A percentile compares a stretch with the other conserved stretches of the same genome.
These are phyloP conservation scores for Thoreauomyces humboldtii DNA, from an alignment of 192 early-diverging fungal genomes.

Conservation along the genomic window DNA sequence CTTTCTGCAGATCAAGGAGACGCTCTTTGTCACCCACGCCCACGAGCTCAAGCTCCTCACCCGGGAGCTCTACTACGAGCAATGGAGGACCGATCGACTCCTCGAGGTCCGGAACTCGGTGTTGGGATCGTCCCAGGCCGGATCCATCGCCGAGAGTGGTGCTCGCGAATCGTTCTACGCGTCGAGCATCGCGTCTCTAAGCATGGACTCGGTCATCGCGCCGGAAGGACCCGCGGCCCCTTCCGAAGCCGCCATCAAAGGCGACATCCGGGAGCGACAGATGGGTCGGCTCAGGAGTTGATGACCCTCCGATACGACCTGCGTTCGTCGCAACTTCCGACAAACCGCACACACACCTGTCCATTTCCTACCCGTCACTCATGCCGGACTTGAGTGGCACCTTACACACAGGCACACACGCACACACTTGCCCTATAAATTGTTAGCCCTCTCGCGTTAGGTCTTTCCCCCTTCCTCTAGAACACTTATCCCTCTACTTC, in stretches of 20 bases:
- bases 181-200: neutral
- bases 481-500: no score
- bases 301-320: no score
- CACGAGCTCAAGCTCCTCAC: constrained; percentile 46
- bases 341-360: no score
- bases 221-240: neutral
- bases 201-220: no score
- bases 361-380: no score
- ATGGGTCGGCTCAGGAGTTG: neutral
- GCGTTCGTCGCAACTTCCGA: no score
- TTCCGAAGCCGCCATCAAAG: neutral
- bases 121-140: neutral
- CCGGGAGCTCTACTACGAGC: constrained; percentile 46
- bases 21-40: constrained; percentile 40
- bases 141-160: neutral
- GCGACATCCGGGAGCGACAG: neutral
- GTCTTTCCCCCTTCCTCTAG: no score
- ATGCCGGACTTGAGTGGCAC: no score
- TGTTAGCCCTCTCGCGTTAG: no score
- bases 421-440: no score
- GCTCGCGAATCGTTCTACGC: neutral
- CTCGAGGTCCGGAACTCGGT: constrained; percentile 42
- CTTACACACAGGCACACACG: no score
- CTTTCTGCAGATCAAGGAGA: constrained; percentile 39
- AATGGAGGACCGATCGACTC: constrained; percentile 51